Conservation (phyloP, 140 eudicot genomes). For the Oenanthe javanica region DNA sequence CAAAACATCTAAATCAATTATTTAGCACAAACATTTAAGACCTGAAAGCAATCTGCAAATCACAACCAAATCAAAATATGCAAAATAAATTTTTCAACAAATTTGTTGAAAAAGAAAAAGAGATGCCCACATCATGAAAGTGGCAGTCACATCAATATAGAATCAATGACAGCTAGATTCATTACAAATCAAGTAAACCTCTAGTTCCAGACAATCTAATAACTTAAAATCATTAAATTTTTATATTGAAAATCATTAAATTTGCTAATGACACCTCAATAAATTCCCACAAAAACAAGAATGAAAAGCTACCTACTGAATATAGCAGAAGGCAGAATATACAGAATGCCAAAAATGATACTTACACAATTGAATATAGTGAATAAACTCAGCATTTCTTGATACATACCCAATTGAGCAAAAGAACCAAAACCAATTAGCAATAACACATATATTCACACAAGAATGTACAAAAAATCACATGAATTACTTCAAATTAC, state of each 20-base stretch:
- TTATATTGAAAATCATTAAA: not conserved
- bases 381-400: not conserved
- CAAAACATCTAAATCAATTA: not conserved
- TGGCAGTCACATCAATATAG: not conserved
- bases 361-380: slow-evolving; percentile 11
- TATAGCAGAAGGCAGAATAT: slow-evolving; percentile 5
- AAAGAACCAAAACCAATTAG: not conserved
- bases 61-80: not conserved
- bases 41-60: not conserved
- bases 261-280: slow-evolving; percentile 3
- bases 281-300: not conserved
- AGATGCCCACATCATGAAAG: not conserved
- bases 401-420: slow-evolving; percentile 2
- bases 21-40: not conserved
- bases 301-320: not conserved
- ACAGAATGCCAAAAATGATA: slow-evolving; percentile 5
- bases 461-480: not conserved
- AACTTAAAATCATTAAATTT: not conserved
- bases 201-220: not conserved
- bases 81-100: not conserved
- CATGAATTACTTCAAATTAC: not conserved
- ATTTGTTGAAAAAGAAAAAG: not conserved
- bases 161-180: not conserved
- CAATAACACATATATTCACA: no score
- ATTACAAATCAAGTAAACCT: not conserved